These are phyloP conservation scores for Oryza meridionalis DNA, from an alignment of 176 grass and related monocot species.

Conservation along the genomic window DNA sequence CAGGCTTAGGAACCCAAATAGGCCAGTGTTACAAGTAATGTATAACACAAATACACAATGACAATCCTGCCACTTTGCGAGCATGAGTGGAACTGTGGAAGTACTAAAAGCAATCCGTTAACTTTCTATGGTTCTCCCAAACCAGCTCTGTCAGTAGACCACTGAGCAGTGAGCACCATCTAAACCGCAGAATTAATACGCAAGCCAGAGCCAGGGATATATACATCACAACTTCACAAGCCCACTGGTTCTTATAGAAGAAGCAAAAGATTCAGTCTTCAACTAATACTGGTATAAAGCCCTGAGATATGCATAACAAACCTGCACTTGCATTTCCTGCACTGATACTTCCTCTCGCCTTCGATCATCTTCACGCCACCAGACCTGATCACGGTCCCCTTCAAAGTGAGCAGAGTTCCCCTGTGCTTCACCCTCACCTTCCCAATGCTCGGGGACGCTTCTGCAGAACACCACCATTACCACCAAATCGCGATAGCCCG, in stretches of 20 bases:
- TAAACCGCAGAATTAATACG: background rate
- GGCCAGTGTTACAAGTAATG: background rate
- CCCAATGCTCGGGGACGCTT: conserved; percentile 77
- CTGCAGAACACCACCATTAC: conserved; percentile 39
- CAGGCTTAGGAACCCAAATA: background rate
- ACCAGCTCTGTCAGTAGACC: background rate
- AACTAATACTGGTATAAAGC: conserved; percentile 6
- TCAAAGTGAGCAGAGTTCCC: conserved; percentile 67
- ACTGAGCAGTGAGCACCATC: background rate
- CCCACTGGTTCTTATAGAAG: background rate
- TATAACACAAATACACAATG: background rate
- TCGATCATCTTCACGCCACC: conserved; percentile 92
- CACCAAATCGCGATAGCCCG: conserved; percentile 1
- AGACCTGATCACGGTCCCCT: conserved; percentile 83
- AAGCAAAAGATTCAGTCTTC: background rate
- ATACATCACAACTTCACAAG: background rate
- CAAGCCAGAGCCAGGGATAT: background rate
- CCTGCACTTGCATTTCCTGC: conserved; percentile 81
- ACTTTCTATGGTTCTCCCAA: background rate
- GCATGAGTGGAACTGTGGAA: background rate
- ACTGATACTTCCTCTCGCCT: conserved; percentile 64
- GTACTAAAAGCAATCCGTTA: background rate
- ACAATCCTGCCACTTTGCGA: background rate
- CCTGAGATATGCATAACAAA: conserved; percentile 38
- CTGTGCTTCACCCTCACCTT: conserved; percentile 85